These are phyloP conservation scores for Henckelia pumila DNA, from an alignment of 257 asterid genomes.

Conservation along the genomic window DNA sequence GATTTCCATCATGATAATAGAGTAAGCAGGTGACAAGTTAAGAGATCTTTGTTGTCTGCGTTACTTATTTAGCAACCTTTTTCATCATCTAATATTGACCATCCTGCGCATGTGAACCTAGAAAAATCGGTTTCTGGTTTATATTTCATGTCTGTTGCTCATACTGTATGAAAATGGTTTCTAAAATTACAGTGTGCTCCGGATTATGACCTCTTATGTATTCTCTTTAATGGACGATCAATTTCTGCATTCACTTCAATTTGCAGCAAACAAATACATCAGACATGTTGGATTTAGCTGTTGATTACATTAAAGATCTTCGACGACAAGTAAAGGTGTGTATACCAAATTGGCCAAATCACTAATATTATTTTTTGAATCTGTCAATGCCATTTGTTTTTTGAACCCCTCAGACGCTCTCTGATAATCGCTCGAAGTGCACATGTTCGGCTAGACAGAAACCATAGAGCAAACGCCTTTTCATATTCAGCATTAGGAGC, in stretches of 20 bases:
- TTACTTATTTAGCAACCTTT: neutral
- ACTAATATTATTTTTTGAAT: too few relatives aligned
- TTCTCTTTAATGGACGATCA: neutral
- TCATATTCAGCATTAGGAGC: neutral
- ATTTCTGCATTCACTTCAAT: neutral
- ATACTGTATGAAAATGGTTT: too few relatives aligned
- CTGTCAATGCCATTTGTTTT: too few relatives aligned
- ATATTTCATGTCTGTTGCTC: neutral
- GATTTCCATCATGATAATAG: too few relatives aligned
- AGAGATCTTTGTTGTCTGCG: too few relatives aligned
- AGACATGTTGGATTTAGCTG: constrained; percentile 59
- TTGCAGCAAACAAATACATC: constrained; percentile 59
- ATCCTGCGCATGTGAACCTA: neutral
- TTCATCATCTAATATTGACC: neutral
- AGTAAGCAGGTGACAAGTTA: too few relatives aligned
- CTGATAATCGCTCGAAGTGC: neutral
- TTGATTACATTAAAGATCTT: constrained; percentile 56
- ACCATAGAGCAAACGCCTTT: neutral
- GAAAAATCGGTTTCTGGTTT: neutral
- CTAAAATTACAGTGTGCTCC: too few relatives aligned
- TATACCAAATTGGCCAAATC: neutral
- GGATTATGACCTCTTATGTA: too few relatives aligned
- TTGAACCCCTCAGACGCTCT: neutral
- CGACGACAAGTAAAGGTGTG: constrained; percentile 47
- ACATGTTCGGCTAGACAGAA: neutral